Evolutionary conservation across 805 yeast genomes (phyloP), one percentile per base, ranked within the genome.

Genomic region (Cyberlindnera japonica): DNA sequence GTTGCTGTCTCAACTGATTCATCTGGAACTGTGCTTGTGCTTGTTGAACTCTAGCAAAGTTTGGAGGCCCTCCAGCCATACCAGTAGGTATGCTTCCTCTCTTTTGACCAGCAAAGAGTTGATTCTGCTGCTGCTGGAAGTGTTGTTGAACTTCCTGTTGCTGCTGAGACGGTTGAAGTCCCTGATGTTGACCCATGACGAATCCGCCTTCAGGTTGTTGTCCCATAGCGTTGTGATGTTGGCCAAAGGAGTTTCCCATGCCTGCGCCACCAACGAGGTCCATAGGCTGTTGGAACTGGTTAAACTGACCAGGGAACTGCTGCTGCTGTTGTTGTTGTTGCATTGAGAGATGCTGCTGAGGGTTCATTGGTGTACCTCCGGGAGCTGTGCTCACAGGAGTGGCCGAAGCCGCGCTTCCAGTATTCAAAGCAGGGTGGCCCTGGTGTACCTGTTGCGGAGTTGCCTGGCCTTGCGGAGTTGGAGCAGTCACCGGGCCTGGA

Each of bases 1-100:
- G 59, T 49, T 68, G 77, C 46, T 68, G 79, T 35, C 77, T 66
- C 41, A 69, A 55, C 44, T 64, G 71, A 50, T 68, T 71, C 78
- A 72, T 70, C 54, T 72, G 78, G 31, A 58, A 61, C 51, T 72
- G 78, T 4, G 76, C 64, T 37, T 55, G 68, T 30, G 76, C 63
- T 36, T 55, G 68, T 35, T 52, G 62, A 22, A 44, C 49, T 33
- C 57, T 57, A 2, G 53, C 58, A 39, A 51, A 59, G 20, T 47
- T 53, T n/a, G 49, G 53, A 37, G 55, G 52, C 2, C 32, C 38
- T 16, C 38, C 44, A 24, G 37, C 39, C 33, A 35, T 32, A 7
- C 22, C 27, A 32, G 33, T 22, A 27, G 41, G 37, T 15, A n/a
- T 26, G 26, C 12, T 33, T n/a, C n/a, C 44, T 35, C 48, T 36